phyloP scores from a whole-genome alignment of 2,329 filamentous ascomycete genomes.

The Teratosphaeria destructans region DNA sequence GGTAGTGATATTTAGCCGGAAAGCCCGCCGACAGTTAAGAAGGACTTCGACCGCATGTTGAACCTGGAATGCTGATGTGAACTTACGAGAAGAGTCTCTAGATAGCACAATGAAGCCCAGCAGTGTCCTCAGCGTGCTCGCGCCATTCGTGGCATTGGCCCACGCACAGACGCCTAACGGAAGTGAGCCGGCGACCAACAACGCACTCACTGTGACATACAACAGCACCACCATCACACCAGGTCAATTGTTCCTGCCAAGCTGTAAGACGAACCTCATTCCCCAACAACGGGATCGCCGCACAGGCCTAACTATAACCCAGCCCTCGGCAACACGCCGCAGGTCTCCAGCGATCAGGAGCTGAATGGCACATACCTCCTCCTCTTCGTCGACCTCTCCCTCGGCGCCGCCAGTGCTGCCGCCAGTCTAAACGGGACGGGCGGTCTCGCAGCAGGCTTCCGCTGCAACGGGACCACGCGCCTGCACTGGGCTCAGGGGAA shows the following conservation, averaged over 20 bases:
- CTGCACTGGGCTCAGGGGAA: slow-evolving; percentile 23
- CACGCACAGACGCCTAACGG: not conserved
- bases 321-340: not conserved
- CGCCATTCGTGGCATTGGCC: not conserved
- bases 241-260: not conserved
- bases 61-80: not conserved
- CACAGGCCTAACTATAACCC: not conserved
- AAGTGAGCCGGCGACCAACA: not conserved
- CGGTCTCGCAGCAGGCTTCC: not conserved
- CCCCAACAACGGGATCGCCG: not conserved
- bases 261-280: not conserved
- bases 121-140: not conserved
- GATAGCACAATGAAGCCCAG: not conserved
- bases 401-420: not conserved
- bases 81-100: not conserved
- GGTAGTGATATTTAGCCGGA: not conserved
- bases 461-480: slow-evolving; percentile 8
- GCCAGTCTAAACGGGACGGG: not conserved
- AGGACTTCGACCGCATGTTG: no score
- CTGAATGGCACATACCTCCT: not conserved
- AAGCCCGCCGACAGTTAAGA: no score
- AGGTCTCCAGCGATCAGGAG: not conserved
- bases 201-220: not conserved
- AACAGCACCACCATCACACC: not conserved
- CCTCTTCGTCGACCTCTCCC: not conserved